phyloP scores from a whole-genome alignment of 2,329 filamentous ascomycete genomes.

The Fusarium sp. region DNA sequence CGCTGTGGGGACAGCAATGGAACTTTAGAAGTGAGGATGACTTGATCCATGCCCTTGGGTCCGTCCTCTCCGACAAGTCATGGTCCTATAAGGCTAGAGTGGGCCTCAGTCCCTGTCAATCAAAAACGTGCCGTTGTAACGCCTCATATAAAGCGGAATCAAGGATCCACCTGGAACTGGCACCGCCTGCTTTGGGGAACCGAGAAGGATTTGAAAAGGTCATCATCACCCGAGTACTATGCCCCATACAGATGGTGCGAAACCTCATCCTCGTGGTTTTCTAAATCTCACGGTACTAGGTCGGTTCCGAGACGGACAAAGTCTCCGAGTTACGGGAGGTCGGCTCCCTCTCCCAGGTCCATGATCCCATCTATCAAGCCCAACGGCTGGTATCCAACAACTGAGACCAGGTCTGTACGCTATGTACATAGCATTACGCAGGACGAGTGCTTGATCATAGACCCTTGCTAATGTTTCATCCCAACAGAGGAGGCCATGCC shows the following conservation, averaged over 20 bases:
- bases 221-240: neutral
- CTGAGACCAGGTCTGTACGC: neutral
- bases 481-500: neutral
- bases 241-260: conserved; percentile 9
- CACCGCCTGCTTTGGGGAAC: neutral
- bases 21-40: conserved; percentile 51
- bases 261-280: neutral
- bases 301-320: neutral
- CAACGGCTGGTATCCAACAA: neutral
- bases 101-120: conserved; percentile 8
- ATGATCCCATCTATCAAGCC: neutral
- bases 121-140: conserved; percentile 1
- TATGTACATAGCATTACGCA: neutral
- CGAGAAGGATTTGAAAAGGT: neutral
- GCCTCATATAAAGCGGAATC: conserved; percentile 11
- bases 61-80: neutral
- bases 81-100: conserved; percentile 5
- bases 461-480: neutral
- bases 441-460: neutral
- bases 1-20: conserved; percentile 68
- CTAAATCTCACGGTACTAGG: neutral
- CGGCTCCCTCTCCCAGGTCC: neutral
- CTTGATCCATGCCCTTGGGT: neutral
- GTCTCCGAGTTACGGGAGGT: neutral
- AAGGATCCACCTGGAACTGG: neutral